Base-by-base conservation (phyloP, 352 stramenopile genomes). In the Globisporangium splendens region DNA sequence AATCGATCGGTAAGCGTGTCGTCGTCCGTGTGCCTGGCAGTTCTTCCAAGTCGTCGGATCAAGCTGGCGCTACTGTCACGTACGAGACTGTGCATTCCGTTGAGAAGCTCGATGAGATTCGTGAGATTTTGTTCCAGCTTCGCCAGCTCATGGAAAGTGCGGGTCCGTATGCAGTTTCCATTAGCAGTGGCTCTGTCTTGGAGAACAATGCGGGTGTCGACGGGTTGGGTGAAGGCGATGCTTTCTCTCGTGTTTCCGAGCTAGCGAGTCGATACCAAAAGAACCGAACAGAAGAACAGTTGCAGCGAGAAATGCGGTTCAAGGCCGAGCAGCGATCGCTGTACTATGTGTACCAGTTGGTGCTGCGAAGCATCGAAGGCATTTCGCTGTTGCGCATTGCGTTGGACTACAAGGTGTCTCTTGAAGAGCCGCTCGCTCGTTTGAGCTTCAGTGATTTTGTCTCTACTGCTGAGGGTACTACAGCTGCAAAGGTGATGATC, bases 291-390 rank as follows among this genome's bases (percentile, higher is more conserved):
- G 83, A 93, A 38, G 83, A 93, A 18, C 77, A 91, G 41, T 56
- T 89, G 14, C 83, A 88, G 58, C 77, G 82, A 14, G 84, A 93
- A 50, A 75, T 79, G 62, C 83, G 83, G 11, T 86, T 88, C 54
- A 89, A 91, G 61, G 79, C 83, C 1, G 86, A 95, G 51, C 86
- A 95, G 52, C 83, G 79, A 10, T 95, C 86, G 24, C 59, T 95
- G 20, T 91, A 80, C 50, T 91, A 86, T 54, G 48, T 93, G 4
- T 93, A 93, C 56, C 81, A 83, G 42, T 66, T 95, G 41, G 73
- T 92, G 18, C 47, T 91, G 43, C 82, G 86, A 13, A 87, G 79
- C 42, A 88, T 93, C 47, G 83, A 95, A 62, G 81, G 68, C 0
- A 89, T 93, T 39, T 93, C 84, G 7, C 59, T 95, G 28, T 28